A percentile compares a stretch with the other conserved stretches of the same genome.
phyloP scores from a whole-genome alignment of 2,329 filamentous ascomycete genomes.

The Cercospora nicotianae region DNA sequence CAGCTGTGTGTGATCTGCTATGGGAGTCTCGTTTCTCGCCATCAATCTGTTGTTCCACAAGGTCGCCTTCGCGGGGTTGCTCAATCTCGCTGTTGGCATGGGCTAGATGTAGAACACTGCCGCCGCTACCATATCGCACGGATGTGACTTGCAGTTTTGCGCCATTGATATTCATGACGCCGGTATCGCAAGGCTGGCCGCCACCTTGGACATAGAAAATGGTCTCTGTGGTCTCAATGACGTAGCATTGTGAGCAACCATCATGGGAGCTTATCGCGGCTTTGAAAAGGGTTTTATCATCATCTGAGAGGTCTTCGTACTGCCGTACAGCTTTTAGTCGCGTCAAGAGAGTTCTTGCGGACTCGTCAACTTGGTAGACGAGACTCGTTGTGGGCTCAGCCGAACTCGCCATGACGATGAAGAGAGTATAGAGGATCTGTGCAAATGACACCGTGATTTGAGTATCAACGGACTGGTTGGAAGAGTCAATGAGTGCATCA shows the following conservation, averaged over 20 bases:
- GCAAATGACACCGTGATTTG: neutral
- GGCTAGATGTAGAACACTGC: conserved; percentile 64
- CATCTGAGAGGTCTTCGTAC: conserved; percentile 2
- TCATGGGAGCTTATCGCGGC: neutral
- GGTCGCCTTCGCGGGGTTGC: conserved; percentile 39
- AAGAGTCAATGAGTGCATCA: neutral
- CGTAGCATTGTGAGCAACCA: neutral
- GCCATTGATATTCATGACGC: conserved; percentile 50
- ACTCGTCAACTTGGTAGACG: conserved; percentile 14
- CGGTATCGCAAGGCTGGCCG: conserved; percentile 69
- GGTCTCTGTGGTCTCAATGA: conserved; percentile 56
- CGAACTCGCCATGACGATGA: neutral
- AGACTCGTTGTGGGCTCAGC: neutral
- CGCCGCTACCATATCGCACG: conserved; percentile 57
- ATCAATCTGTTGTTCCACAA: conserved; percentile 61
- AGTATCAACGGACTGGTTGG: neutral
- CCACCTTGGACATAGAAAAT: conserved; percentile 76
- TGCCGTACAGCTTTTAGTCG: conserved; percentile 5
- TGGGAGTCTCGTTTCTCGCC: conserved; percentile 60
- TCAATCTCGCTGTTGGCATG: neutral
- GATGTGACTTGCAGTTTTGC: conserved; percentile 54
- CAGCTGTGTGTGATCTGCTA: conserved; percentile 71
- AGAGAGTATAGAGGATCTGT: neutral
- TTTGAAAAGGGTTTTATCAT: conserved; percentile 8
- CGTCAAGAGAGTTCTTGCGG: conserved; percentile 12